phyloP scores from a whole-genome alignment of 2,329 filamentous ascomycete species.

The Fusarium dimerum region DNA sequence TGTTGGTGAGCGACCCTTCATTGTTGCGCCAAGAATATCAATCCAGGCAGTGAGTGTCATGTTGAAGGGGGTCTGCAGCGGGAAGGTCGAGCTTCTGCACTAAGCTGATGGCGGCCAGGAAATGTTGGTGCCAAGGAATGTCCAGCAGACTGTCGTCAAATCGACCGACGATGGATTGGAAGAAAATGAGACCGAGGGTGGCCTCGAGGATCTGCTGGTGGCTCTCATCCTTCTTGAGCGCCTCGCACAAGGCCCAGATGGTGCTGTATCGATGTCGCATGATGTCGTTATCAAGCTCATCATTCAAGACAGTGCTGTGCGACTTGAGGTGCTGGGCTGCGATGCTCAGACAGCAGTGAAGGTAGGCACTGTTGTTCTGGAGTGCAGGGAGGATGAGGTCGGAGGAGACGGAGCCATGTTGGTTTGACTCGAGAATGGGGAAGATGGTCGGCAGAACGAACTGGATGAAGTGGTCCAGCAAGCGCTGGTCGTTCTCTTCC shows the following conservation, averaged over 20 bases:
- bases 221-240: constrained; percentile 76
- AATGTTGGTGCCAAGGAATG: constrained; percentile 96
- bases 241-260: constrained; percentile 81
- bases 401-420: constrained; percentile 77
- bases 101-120: constrained; percentile 84
- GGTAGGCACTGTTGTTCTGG: constrained; percentile 87
- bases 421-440: constrained; percentile 87
- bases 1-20: constrained; percentile 80
- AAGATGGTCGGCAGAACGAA: constrained; percentile 87
- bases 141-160: constrained; percentile 83
- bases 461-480: constrained; percentile 89
- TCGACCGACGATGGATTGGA: constrained; percentile 88
- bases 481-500: constrained; percentile 81
- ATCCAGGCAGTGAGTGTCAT: constrained; percentile 96
- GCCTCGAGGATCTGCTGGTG: constrained; percentile 90
- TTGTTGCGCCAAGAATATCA: constrained; percentile 92
- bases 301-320: constrained; percentile 58
- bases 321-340: constrained; percentile 91
- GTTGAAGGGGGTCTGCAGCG: constrained; percentile 76
- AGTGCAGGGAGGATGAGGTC: constrained; percentile 86
- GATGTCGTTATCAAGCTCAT: constrained; percentile 85
- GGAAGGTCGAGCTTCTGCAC: constrained; percentile 84
- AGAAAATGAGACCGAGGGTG: constrained; percentile 92
- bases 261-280: constrained; percentile 89
- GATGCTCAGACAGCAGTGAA: constrained; percentile 94